A percentile compares a stretch with the other conserved stretches of the same genome.
Conservation (phyloP, 2,329 filamentous ascomycete species). For the Sporothrix variecibatus region DNA sequence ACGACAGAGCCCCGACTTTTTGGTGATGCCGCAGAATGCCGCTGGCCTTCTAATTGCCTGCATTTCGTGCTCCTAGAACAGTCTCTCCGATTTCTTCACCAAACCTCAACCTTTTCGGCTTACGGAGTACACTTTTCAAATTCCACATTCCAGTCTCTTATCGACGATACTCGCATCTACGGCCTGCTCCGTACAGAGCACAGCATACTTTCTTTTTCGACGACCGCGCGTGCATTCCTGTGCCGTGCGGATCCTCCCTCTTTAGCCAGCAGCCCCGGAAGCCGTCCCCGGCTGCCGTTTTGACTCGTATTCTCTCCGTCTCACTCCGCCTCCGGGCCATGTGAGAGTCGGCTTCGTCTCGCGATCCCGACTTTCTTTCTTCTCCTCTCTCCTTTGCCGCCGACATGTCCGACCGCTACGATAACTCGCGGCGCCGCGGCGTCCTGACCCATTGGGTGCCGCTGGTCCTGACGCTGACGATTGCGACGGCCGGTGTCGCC, state of each 20-base stretch:
- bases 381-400: not conserved
- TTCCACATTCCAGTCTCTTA: conserved; percentile 1
- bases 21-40: not conserved
- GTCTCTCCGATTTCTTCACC: not conserved
- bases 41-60: not conserved
- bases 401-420: conserved; percentile 60
- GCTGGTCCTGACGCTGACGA: conserved; percentile 79
- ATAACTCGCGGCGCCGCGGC: conserved; percentile 56
- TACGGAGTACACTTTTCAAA: not conserved
- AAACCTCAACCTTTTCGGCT: not conserved
- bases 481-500: conserved; percentile 81
- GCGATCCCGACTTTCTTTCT: not conserved
- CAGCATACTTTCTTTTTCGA: not conserved
- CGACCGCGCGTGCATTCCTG: conserved; percentile 15
- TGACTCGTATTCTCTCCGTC: not conserved
- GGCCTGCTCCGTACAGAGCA: not conserved
- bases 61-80: not conserved
- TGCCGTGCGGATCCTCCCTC: conserved; percentile 6
- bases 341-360: conserved; percentile 5
- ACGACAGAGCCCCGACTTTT: not conserved
- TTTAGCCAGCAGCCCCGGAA: conserved; percentile 8
- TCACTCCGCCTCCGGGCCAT: conserved; percentile 15
- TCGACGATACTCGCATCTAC: not conserved
- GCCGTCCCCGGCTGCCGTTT: conserved; percentile 18
- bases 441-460: conserved; percentile 86